Percentiles rank a stretch among this genome's conserved stretches.
These are phyloP conservation scores for Ustilago vetiveriae DNA, from an alignment of 1,284 basidiomycete genomes.

Conservation along the genomic window DNA sequence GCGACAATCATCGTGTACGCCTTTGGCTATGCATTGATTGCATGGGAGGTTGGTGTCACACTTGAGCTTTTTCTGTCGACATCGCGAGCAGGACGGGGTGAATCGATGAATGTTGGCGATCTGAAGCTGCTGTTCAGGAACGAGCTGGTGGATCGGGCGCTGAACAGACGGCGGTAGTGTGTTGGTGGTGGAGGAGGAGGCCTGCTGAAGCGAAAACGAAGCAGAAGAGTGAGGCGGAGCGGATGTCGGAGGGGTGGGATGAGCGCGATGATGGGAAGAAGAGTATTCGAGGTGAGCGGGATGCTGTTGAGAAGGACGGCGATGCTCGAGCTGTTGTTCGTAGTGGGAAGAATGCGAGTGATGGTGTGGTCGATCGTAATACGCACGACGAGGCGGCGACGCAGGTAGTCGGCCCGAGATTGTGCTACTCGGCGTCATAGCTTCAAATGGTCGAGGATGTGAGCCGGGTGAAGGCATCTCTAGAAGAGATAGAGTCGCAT, in stretches of 20 bases:
- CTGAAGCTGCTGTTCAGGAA: conserved; percentile 42
- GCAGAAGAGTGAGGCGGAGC: neutral
- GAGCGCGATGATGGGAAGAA: neutral
- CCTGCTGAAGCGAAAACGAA: neutral
- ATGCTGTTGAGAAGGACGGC: conserved; percentile 5
- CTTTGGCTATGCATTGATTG: conserved; percentile 56
- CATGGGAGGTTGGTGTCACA: conserved; percentile 49
- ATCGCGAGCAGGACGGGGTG: conserved; percentile 48
- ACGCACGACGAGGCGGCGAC: conserved; percentile 10
- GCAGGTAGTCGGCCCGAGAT: conserved; percentile 8
- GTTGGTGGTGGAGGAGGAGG: neutral
- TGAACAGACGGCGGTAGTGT: conserved; percentile 21
- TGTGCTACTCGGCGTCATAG: neutral
- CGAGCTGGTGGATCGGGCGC: conserved; percentile 31
- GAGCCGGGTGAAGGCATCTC: neutral
- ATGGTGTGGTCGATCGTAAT: conserved; percentile 3
- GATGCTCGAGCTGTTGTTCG: neutral
- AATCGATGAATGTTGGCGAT: conserved; percentile 41
- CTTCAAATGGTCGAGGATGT: neutral
- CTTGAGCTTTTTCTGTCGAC: conserved; percentile 52
- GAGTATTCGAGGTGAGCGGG: neutral
- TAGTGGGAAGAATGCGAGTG: conserved; percentile 1
- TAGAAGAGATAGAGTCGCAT: too few relatives aligned
- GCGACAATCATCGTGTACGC: conserved; percentile 44
- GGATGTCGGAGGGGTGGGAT: neutral